Conservation (phyloP, 192 early-diverging fungal species). For the Gaertneriomyces sp. region DNA sequence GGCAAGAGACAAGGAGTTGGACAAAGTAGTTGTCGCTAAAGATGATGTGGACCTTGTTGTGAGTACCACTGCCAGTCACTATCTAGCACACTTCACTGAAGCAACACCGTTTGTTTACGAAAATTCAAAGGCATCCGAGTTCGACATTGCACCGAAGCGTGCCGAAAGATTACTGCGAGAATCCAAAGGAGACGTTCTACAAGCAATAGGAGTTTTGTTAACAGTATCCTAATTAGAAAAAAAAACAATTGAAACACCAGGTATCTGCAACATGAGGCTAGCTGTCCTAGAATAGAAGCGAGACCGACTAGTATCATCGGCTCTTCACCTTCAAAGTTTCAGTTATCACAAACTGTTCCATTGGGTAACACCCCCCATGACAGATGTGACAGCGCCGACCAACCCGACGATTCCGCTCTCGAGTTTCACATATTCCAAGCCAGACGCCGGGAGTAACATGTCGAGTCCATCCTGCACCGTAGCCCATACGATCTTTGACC, state of each 20-base stretch:
- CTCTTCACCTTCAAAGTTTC: too few relatives aligned
- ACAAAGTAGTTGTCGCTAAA: conserved; percentile 46
- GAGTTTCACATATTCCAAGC: conserved; percentile 58
- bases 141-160: conserved; percentile 43
- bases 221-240: too few relatives aligned
- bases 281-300: too few relatives aligned
- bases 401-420: conserved; percentile 71
- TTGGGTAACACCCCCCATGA: conserved; percentile 56
- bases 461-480: conserved; percentile 69
- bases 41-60: conserved; percentile 53
- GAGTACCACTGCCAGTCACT: conserved; percentile 5
- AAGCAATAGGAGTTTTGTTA: conserved; percentile 29
- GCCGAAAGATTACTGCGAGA: conserved; percentile 51
- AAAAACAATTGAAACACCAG: too few relatives aligned
- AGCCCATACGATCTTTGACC: conserved; percentile 37
- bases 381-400: conserved; percentile 65
- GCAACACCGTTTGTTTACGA: background rate
- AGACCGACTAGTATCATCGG: too few relatives aligned
- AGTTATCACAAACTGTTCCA: background rate
- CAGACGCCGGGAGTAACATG: conserved; percentile 64
- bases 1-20: conserved; percentile 35
- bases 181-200: conserved; percentile 43
- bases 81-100: background rate
- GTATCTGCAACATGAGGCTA: too few relatives aligned
- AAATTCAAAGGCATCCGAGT: conserved; percentile 40